phyloP scores from a whole-genome alignment of 768 basidiomycete genomes.

The Termitomyces heimii region DNA sequence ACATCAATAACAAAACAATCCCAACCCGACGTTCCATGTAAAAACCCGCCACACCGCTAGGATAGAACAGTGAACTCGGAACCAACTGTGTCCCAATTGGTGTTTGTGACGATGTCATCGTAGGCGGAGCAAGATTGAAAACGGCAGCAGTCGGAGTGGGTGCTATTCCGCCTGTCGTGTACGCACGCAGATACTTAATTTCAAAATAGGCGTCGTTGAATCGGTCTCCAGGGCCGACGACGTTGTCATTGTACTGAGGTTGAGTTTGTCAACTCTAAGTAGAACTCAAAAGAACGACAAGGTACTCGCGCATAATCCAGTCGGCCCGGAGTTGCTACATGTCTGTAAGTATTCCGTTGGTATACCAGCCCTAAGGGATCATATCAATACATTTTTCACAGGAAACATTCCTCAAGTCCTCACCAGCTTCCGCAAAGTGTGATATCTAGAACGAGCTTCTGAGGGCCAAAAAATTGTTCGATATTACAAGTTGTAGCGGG shows the following conservation, averaged over 20 bases:
- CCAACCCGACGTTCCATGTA: background rate
- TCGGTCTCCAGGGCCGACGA: conserved; percentile 35
- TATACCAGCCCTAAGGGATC: conserved; percentile 34
- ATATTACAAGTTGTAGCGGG: conserved; percentile 35
- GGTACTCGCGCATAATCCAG: conserved; percentile 28
- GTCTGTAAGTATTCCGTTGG: conserved; percentile 31
- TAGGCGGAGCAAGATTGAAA: conserved; percentile 5
- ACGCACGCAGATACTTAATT: conserved; percentile 51
- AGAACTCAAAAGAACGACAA: background rate
- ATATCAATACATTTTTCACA: background rate
- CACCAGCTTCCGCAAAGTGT: conserved; percentile 47
- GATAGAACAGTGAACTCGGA: conserved; percentile 16
- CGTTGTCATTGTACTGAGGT: conserved; percentile 42
- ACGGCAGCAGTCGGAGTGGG: conserved; percentile 21
- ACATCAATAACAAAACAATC: background rate
- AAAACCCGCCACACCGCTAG: background rate
- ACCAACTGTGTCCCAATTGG: conserved; percentile 13
- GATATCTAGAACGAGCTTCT: conserved; percentile 47
- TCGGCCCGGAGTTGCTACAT: conserved; percentile 28
- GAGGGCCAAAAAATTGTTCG: conserved; percentile 33
- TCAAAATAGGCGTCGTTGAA: conserved; percentile 57
- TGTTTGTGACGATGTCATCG: background rate
- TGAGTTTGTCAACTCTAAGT: background rate
- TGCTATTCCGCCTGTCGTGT: conserved; percentile 23
- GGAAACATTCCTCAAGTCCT: background rate